A percentile compares a stretch with the other conserved stretches of the same genome.
These are phyloP conservation scores for Aspergillus heteromorphus DNA, from an alignment of 495 filamentous ascomycete genomes.

Conservation along the genomic window DNA sequence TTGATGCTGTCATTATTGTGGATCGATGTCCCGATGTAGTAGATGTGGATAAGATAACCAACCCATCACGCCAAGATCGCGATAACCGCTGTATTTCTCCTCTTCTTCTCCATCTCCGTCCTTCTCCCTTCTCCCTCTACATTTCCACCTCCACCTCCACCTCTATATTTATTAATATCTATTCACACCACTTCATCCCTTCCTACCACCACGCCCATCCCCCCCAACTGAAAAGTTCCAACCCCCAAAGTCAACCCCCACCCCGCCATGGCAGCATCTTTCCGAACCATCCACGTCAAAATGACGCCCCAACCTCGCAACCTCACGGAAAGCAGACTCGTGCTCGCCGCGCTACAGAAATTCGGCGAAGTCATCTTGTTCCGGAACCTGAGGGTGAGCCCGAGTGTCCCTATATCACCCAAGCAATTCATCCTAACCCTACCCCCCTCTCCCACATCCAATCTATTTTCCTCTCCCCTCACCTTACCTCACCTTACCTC, in stretches of 20 bases:
- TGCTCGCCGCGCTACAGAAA: constrained; percentile 65
- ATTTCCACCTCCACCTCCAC: neutral
- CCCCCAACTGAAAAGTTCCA: too few relatives aligned
- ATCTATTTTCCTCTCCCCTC: too few relatives aligned
- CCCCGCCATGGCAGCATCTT: constrained; percentile 6
- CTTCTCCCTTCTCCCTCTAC: neutral
- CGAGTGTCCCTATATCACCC: too few relatives aligned
- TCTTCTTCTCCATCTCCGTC: neutral
- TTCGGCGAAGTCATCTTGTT: constrained; percentile 76
- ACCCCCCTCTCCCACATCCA: too few relatives aligned
- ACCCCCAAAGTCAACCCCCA: too few relatives aligned
- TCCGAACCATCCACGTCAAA: constrained; percentile 53
- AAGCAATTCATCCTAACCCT: too few relatives aligned
- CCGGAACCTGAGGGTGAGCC: constrained; percentile 61
- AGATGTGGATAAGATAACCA: neutral
- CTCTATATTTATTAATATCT: neutral
- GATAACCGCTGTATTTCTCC: neutral
- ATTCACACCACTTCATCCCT: neutral
- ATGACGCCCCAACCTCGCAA: constrained; percentile 57
- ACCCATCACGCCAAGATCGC: neutral
- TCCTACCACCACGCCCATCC: neutral
- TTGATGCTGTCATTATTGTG: too few relatives aligned
- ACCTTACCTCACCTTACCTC: too few relatives aligned
- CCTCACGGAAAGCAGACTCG: constrained; percentile 65
- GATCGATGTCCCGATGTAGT: constrained; percentile 4